Percentiles rank a stretch among this genome's conserved stretches.
Conservation (phyloP, 164 flowering plant genomes). For the Malania oleifera region DNA sequence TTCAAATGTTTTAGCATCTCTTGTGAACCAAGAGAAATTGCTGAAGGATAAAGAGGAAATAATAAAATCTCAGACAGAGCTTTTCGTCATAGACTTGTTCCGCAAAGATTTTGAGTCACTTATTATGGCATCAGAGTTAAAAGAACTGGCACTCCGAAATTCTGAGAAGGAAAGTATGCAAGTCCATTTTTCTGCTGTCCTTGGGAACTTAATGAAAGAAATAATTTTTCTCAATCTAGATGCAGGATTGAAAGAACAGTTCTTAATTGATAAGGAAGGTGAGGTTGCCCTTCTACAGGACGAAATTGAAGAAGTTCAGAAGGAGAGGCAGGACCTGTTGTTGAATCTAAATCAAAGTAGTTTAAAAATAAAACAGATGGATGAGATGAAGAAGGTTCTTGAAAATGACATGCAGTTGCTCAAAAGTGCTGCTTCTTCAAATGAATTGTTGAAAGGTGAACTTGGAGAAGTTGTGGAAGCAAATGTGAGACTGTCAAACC, state of each 20-base stretch:
- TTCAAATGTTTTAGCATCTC: constrained; percentile 26
- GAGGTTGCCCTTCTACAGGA: constrained; percentile 31
- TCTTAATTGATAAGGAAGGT: constrained; percentile 29
- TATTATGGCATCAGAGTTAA: constrained; percentile 44
- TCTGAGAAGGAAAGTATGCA: constrained; percentile 28
- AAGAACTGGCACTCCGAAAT: constrained; percentile 31
- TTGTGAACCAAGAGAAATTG: constrained; percentile 50
- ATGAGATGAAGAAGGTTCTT: constrained; percentile 24
- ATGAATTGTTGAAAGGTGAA: constrained; percentile 31
- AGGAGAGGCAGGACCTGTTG: constrained; percentile 23
- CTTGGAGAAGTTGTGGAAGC: constrained; percentile 28
- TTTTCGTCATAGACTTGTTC: constrained; percentile 26
- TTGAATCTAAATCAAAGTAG: constrained; percentile 21
- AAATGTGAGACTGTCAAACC: constrained; percentile 23
- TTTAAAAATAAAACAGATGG: constrained; percentile 23
- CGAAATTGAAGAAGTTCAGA: constrained; percentile 22
- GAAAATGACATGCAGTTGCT: constrained; percentile 29
- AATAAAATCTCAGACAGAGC: constrained; percentile 36
- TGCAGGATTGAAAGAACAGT: constrained; percentile 31
- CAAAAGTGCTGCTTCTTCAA: constrained; percentile 26
- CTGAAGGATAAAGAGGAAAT: constrained; percentile 44
- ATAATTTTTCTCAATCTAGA: constrained; percentile 39
- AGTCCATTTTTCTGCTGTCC: constrained; percentile 12
- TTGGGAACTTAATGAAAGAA: constrained; percentile 45
- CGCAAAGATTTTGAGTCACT: constrained; percentile 59